Base-by-base conservation (phyloP, 129 eudicot species). In the Calendula officinalis region DNA sequence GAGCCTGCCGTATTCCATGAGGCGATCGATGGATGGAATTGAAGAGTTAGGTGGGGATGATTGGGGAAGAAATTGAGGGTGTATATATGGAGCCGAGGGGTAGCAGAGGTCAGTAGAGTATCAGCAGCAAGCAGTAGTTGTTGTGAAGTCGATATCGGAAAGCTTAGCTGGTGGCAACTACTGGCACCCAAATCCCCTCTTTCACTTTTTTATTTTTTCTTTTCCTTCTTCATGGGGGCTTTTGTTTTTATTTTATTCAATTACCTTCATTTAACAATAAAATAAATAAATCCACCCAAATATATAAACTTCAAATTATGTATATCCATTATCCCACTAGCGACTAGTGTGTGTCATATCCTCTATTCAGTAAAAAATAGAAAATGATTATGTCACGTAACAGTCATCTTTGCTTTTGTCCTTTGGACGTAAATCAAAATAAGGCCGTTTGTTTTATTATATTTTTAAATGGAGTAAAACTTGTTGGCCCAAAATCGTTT, bases 1-100 rank as follows among this genome's bases (percentile, higher is more conserved):
- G 15, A 92, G 87, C 71, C 89, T 74, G 32, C 86, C 95, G 60
- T 89, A 89, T 40, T 77, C 83, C 89, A 80, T 78, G 27, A 8
- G 39, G 15, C 6, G 16, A 3, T 13, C 32, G 35, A 4, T 11
- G 5, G 8, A 2, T 67, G 62, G 12, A 6, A 8, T 5, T 11
- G 42, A 43, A n/a, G 46, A 36, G 30, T 22, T 22, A 22, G 30
- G 30, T 22, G 3, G 41, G 17, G 36, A 22, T 12, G 5, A 12
- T 1, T 22, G 3, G 41, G 17, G 36, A 22, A 22, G 5, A 12
- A 15, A 7, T 8, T 10, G 64, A 55, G 15, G 15, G 13, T 38
- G 49, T 15, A 5, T 8, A 38, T 32, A 32, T 42, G 47, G 16
- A 7, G 5, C 4, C 9, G 10, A 33, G 8, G 15, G 13, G 43